A percentile compares a stretch with the other conserved stretches of the same genome.
These are phyloP conservation scores for Mycotypha africana DNA, from an alignment of 371 early-diverging fungal genomes.

Conservation along the genomic window DNA sequence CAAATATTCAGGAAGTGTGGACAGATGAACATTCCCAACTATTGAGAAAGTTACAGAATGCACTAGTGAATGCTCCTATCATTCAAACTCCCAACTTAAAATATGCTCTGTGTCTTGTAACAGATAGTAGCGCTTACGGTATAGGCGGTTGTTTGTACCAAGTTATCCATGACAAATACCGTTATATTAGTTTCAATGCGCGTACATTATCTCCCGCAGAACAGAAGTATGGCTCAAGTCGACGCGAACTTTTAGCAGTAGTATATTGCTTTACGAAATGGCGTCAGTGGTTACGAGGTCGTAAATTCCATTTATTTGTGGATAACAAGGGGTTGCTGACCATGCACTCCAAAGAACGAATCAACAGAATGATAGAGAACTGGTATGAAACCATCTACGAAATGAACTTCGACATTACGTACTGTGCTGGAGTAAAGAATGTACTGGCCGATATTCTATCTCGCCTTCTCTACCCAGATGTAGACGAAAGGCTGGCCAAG, in stretches of 20 bases:
- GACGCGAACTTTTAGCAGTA: constrained; percentile 11
- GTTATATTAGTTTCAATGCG: constrained; percentile 16
- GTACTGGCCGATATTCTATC: background rate
- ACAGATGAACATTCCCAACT: background rate
- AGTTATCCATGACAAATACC: constrained; percentile 3
- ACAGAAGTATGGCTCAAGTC: constrained; percentile 8
- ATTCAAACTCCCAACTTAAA: constrained; percentile 17
- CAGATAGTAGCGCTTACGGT: constrained; percentile 32
- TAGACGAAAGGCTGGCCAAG: background rate
- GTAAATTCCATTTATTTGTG: constrained; percentile 1
- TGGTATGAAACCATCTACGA: background rate
- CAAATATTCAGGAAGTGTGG: constrained; percentile 3
- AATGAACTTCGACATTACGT: background rate
- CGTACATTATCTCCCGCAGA: constrained; percentile 12
- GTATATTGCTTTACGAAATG: constrained; percentile 10
- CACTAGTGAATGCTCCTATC: constrained; percentile 2
- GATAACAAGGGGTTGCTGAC: background rate
- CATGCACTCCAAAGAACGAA: constrained; percentile 3
- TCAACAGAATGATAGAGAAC: background rate
- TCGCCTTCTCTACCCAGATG: background rate
- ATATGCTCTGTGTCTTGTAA: constrained; percentile 23
- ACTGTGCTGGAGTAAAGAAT: background rate
- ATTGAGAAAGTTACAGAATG: constrained; percentile 4
- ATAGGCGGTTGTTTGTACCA: constrained; percentile 29
- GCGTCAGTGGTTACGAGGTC: constrained; percentile 14